phyloP scores from a whole-genome alignment of 2,329 filamentous ascomycete genomes.

The Phaeophleospora eucalypticola region DNA sequence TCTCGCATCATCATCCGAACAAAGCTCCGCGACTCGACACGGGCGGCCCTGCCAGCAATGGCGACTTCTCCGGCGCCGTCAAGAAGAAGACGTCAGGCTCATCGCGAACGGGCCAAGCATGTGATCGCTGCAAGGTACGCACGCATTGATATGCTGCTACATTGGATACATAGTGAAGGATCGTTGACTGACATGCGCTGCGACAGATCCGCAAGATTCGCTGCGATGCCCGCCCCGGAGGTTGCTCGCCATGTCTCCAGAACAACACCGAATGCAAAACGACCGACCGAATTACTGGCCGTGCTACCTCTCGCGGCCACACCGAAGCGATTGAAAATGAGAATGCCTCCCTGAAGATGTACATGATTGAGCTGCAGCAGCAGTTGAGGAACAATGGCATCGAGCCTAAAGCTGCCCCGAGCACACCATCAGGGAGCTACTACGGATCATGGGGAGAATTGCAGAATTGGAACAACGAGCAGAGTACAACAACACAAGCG shows the following conservation, averaged over 20 bases:
- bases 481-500: conserved; percentile 1
- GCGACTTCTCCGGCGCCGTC: conserved; percentile 9
- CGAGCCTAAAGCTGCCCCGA: conserved; percentile 41
- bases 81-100: conserved; percentile 49
- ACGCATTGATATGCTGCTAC: not conserved
- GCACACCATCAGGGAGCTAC: conserved; percentile 8
- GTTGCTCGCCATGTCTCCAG: conserved; percentile 76
- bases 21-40: conserved; percentile 1
- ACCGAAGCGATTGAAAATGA: conserved; percentile 71
- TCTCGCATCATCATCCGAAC: conserved; percentile 1
- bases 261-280: conserved; percentile 76
- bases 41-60: conserved; percentile 4
- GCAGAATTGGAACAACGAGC: not conserved
- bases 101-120: conserved; percentile 73
- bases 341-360: conserved; percentile 61
- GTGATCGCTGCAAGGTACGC: conserved; percentile 79
- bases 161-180: not conserved
- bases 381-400: conserved; percentile 59
- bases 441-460: not conserved
- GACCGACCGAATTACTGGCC: conserved; percentile 80
- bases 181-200: conserved; percentile 1
- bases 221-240: conserved; percentile 75
- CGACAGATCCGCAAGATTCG: conserved; percentile 77
- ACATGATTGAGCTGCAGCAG: conserved; percentile 65
- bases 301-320: conserved; percentile 73